phyloP scores from a whole-genome alignment of 768 basidiomycete species.

The Tephrocybe sp. region DNA sequence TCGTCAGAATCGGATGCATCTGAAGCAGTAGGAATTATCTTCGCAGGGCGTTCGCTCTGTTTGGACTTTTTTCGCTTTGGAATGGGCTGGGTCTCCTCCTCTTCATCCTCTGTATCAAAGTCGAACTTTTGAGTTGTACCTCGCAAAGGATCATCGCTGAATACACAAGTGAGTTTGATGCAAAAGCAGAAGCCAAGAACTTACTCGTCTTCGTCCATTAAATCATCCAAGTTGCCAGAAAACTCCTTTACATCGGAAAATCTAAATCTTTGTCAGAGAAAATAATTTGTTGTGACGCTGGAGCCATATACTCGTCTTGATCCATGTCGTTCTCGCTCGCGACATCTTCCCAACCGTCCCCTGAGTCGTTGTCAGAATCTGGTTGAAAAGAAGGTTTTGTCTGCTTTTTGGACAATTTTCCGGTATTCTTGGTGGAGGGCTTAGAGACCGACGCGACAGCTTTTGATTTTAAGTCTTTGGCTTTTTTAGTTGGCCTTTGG shows the following conservation, averaged over 20 bases:
- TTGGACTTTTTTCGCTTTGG: constrained; percentile 52
- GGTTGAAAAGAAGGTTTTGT: constrained; percentile 17
- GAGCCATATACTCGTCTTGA: constrained; percentile 20
- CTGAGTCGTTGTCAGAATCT: constrained; percentile 28
- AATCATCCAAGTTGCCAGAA: constrained; percentile 49
- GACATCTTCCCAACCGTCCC: constrained; percentile 65
- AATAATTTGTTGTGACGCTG: too few relatives aligned
- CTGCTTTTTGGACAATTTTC: constrained; percentile 25
- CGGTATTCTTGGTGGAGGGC: constrained; percentile 3
- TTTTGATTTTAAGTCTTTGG: constrained; percentile 36
- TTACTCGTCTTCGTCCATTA: constrained; percentile 49
- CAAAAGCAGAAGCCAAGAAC: constrained; percentile 14
- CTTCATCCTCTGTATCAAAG: constrained; percentile 61
- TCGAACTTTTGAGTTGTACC: constrained; percentile 61
- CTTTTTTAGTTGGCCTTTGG: constrained; percentile 44
- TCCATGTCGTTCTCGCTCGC: constrained; percentile 48
- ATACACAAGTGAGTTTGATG: constrained; percentile 12
- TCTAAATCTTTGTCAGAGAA: constrained; percentile 25
- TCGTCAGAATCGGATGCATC: constrained; percentile 48
- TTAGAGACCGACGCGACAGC: constrained; percentile 17
- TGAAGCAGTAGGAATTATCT: constrained; percentile 51
- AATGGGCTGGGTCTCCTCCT: constrained; percentile 30
- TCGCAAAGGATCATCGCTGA: constrained; percentile 50
- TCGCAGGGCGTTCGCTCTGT: constrained; percentile 44
- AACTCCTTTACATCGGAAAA: constrained; percentile 33